Evolutionary conservation across 2,329 filamentous ascomycete species (phyloP).

Genomic region (Colletotrichum magnum): DNA sequence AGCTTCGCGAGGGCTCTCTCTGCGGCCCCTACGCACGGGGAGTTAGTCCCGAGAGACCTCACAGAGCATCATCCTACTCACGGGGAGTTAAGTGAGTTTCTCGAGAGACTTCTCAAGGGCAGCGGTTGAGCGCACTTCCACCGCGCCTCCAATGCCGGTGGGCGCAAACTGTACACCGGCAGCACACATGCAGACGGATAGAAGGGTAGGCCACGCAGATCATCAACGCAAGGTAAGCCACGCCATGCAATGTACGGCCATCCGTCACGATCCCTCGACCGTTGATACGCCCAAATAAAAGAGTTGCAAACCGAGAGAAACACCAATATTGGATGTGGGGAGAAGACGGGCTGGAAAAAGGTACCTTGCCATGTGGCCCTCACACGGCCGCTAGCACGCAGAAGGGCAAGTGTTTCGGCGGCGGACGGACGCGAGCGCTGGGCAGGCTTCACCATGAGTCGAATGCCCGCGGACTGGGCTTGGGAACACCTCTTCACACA

Average conservation of each 20-base stretch:
- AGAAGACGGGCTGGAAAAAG: neutral
- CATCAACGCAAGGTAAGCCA: neutral
- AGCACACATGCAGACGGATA: neutral
- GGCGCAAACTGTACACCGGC: constrained; percentile 1
- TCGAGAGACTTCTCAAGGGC: neutral
- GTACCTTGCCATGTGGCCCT: constrained; percentile 31
- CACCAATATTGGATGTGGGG: neutral
- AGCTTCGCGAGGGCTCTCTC: too few relatives aligned
- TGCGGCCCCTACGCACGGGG: too few relatives aligned
- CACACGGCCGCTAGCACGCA: constrained; percentile 31
- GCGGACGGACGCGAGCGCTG: neutral
- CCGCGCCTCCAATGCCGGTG: neutral
- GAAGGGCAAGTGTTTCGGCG: constrained; percentile 37
- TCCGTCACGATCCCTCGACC: neutral
- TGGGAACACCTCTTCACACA: neutral
- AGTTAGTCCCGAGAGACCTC: neutral
- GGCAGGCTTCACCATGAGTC: constrained; percentile 8
- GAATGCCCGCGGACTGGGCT: neutral
- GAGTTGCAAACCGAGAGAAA: neutral
- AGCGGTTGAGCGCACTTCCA: neutral
- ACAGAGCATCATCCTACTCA: neutral
- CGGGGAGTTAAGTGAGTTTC: too few relatives aligned
- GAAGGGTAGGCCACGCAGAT: constrained; percentile 17
- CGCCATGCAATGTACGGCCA: neutral
- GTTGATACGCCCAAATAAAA: neutral